phyloP scores from a whole-genome alignment of 371 early-diverging fungal species.

The Haplosporangium sp. region DNA sequence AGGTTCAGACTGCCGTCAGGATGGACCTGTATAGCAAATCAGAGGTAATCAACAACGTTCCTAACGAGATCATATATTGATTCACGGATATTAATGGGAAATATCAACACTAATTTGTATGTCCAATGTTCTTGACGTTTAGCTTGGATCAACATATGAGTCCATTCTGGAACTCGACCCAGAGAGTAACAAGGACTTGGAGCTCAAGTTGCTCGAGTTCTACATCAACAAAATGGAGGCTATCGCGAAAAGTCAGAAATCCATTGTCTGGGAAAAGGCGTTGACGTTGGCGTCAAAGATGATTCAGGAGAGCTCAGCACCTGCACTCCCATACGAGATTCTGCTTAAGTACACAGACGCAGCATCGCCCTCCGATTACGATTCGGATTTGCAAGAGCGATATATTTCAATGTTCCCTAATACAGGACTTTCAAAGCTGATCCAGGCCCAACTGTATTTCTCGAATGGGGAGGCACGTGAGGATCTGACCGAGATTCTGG shows the following conservation, averaged over 20 bases:
- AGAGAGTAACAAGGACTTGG: constrained; percentile 24
- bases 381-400: constrained; percentile 56
- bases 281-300: constrained; percentile 56
- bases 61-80: background rate
- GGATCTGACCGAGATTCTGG: constrained; percentile 59
- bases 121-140: background rate
- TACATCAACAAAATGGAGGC: constrained; percentile 40
- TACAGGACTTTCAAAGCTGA: constrained; percentile 63
- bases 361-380: constrained; percentile 63
- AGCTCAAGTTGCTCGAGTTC: constrained; percentile 35
- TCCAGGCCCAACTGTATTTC: constrained; percentile 60
- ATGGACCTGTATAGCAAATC: constrained; percentile 71
- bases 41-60: constrained; percentile 44
- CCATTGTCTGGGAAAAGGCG: constrained; percentile 29
- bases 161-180: constrained; percentile 35
- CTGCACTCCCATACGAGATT: constrained; percentile 63
- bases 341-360: constrained; percentile 63
- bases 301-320: constrained; percentile 33
- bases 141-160: constrained; percentile 51
- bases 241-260: constrained; percentile 11
- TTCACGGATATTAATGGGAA: background rate
- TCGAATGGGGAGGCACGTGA: constrained; percentile 56
- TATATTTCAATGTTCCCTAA: constrained; percentile 62
- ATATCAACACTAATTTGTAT: background rate
- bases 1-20: constrained; percentile 65